A percentile compares a stretch with the other conserved stretches of the same genome.
Evolutionary conservation across 495 filamentous ascomycete genomes (phyloP).

Genomic region (Penicillium pancosmium): DNA sequence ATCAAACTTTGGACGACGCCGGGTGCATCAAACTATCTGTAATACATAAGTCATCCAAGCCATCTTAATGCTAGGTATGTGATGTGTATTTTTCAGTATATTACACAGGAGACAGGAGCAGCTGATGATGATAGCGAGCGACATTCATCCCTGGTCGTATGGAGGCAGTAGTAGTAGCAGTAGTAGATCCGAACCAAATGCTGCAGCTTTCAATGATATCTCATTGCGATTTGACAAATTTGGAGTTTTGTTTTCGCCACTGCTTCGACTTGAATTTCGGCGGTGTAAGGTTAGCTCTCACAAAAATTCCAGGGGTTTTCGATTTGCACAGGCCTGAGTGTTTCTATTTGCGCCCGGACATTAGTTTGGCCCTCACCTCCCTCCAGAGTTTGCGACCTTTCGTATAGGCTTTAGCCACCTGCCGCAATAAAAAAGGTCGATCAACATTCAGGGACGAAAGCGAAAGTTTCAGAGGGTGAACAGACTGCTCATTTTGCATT

Average conservation of each 20-base stretch:
- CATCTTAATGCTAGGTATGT: too few relatives aligned
- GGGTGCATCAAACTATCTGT: background rate
- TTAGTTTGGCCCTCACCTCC: background rate
- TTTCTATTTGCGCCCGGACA: slow-evolving; percentile 2
- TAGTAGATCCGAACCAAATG: background rate
- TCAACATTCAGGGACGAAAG: background rate
- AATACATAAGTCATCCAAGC: background rate
- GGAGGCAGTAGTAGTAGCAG: background rate
- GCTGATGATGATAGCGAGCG: too few relatives aligned
- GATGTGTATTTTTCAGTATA: too few relatives aligned
- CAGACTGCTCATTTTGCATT: background rate
- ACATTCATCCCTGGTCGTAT: background rate
- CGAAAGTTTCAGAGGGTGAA: background rate
- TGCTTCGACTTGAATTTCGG: slow-evolving; percentile 1
- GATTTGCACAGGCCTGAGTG: background rate
- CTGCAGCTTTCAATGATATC: background rate
- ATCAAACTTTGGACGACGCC: slow-evolving; percentile 14
- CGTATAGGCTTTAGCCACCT: background rate
- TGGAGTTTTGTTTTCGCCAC: background rate
- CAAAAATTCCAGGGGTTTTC: background rate
- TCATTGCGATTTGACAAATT: background rate
- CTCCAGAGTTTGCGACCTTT: background rate
- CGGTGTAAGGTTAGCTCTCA: slow-evolving; percentile 6
- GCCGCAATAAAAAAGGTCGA: background rate
- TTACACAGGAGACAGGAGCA: too few relatives aligned